These are phyloP conservation scores for Psilocybe tampanensis DNA, from an alignment of 768 basidiomycete species.

Conservation along the genomic window DNA sequence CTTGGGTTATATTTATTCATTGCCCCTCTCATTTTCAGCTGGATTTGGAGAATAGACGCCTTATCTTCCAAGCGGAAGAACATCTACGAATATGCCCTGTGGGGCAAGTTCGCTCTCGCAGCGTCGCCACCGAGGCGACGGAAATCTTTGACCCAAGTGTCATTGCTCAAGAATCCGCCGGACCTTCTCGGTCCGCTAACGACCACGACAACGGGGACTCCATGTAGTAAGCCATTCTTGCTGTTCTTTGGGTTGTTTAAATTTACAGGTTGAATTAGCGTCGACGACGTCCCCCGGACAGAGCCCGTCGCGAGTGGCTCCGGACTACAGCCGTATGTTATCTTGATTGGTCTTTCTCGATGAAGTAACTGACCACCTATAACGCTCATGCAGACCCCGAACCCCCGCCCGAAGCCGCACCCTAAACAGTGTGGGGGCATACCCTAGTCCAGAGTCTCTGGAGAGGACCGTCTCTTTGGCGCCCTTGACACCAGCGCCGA, in stretches of 20 bases:
- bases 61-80: background rate
- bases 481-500: background rate
- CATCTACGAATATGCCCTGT: background rate
- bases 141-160: background rate
- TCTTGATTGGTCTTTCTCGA: background rate
- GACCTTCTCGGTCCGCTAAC: background rate
- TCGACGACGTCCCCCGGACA: constrained; percentile 6
- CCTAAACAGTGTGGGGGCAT: constrained; percentile 15
- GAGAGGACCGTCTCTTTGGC: background rate
- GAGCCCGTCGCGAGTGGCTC: background rate
- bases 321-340: background rate
- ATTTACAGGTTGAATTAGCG: background rate
- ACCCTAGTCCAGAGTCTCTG: constrained; percentile 19
- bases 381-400: background rate
- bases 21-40: background rate
- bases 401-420: constrained; percentile 14
- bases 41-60: background rate
- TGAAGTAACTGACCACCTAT: background rate
- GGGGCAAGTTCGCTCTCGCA: background rate
- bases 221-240: constrained; percentile 15
- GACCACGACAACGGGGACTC: constrained; percentile 4
- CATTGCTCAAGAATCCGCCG: background rate
- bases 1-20: background rate
- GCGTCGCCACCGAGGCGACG: background rate
- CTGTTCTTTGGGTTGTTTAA: too few species aligned